These are phyloP conservation scores for Pneumocystis jirovecii DNA, from an alignment of 1,139 yeast genomes.

Conservation along the genomic window DNA sequence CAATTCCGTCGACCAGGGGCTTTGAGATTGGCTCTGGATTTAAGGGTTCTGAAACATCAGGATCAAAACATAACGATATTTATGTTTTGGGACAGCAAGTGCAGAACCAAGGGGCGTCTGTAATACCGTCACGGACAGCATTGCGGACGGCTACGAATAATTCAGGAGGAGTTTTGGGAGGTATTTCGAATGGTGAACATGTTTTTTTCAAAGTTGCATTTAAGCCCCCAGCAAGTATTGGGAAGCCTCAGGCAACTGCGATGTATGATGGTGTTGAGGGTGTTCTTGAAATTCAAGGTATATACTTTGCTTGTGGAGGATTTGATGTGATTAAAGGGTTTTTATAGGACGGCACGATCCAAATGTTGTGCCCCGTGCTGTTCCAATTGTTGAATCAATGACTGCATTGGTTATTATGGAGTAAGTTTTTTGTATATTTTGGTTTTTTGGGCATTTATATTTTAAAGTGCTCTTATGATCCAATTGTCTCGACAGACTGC, in stretches of 20 bases:
- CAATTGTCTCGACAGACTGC: constrained; percentile 70
- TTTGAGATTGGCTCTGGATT: constrained; percentile 96
- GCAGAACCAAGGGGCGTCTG: constrained; percentile 20
- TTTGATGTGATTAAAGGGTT: not conserved
- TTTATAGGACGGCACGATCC: constrained; percentile 87
- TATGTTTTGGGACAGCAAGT: constrained; percentile 32
- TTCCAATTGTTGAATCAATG: constrained; percentile 97
- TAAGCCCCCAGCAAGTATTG: constrained; percentile 95
- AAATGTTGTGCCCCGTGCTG: constrained; percentile 94
- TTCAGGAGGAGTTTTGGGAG: constrained; percentile 97
- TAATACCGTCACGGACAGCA: constrained; percentile 24
- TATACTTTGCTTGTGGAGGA: not conserved
- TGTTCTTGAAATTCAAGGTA: constrained; percentile 61
- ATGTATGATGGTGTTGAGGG: constrained; percentile 80
- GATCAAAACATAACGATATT: constrained; percentile 86
- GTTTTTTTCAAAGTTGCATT: constrained; percentile 90
- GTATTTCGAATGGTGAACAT: constrained; percentile 89
- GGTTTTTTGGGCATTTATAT: not conserved
- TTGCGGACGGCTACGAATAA: constrained; percentile 78
- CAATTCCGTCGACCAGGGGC: constrained; percentile 95
- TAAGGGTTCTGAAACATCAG: constrained; percentile 75
- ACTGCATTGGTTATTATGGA: constrained; percentile 86
- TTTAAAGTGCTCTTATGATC: constrained; percentile 40
- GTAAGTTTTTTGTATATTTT: not conserved
- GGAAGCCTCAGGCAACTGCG: constrained; percentile 79